phyloP scores from a whole-genome alignment of 2,329 filamentous ascomycete genomes.

The Tolypocladium endophyticum region DNA sequence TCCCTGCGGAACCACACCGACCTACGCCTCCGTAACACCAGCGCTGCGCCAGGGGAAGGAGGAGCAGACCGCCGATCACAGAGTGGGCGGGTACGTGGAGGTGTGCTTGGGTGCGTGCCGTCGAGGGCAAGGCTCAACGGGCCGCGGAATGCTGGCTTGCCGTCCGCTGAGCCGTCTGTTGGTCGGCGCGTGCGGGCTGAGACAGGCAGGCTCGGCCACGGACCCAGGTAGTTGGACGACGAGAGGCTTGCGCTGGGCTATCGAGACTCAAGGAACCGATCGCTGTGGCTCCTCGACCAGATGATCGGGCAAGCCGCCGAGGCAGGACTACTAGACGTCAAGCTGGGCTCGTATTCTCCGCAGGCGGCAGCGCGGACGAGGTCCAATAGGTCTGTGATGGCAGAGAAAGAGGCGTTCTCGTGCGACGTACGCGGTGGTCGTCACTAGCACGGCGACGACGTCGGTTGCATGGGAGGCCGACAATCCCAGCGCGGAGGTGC shows the following conservation, averaged over 20 bases:
- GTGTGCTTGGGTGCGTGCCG: slow-evolving; percentile 15
- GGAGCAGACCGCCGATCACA: slow-evolving; percentile 13
- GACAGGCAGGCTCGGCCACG: slow-evolving; percentile 2
- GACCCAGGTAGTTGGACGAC: background rate
- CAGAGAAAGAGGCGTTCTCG: slow-evolving; percentile 10
- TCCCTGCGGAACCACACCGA: slow-evolving; percentile 22
- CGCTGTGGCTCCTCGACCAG: slow-evolving; percentile 12
- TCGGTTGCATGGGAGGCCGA: slow-evolving; percentile 10
- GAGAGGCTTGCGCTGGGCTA: background rate
- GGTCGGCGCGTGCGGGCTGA: slow-evolving; percentile 4
- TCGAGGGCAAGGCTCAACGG: background rate
- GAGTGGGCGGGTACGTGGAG: slow-evolving; percentile 12
- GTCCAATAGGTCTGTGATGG: slow-evolving; percentile 14
- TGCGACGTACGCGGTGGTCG: slow-evolving; percentile 14
- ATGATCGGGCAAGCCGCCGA: slow-evolving; percentile 13
- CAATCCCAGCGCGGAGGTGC: slow-evolving; percentile 7
- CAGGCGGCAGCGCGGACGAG: slow-evolving; percentile 8
- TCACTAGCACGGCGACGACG: slow-evolving; percentile 11
- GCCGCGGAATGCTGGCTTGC: background rate
- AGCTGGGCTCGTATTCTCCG: slow-evolving; percentile 20
- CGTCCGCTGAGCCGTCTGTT: background rate
- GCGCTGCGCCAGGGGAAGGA: slow-evolving; percentile 5
- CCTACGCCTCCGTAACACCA: slow-evolving; percentile 19
- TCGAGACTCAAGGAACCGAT: slow-evolving; percentile 9
- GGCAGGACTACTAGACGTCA: slow-evolving; percentile 13